phyloP scores from a whole-genome alignment of 768 basidiomycete species.

The Pholiota microspora region DNA sequence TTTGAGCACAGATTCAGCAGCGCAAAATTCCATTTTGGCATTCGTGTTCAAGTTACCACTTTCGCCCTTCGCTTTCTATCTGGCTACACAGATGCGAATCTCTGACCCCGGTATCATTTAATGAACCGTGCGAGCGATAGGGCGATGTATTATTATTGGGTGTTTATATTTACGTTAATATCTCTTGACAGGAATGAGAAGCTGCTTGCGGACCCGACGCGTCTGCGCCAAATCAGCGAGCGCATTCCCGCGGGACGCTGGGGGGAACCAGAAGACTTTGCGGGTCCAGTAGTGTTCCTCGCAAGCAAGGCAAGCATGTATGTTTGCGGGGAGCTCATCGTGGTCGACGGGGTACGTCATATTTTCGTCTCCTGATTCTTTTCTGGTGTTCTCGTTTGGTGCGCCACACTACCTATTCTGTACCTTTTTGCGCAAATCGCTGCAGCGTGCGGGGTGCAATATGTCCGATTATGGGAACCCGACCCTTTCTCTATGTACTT shows the following conservation, averaged over 20 bases:
- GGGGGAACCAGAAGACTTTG: conserved; percentile 72
- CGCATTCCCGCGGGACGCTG: conserved; percentile 72
- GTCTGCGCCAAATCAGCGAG: conserved; percentile 69
- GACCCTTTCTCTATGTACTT: neutral
- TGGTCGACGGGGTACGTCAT: conserved; percentile 63
- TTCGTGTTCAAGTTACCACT: neutral
- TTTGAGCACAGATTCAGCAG: no score
- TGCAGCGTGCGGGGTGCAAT: no score
- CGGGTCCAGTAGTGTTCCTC: conserved; percentile 69
- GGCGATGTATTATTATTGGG: neutral
- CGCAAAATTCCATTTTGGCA: no score
- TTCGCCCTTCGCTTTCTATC: neutral
- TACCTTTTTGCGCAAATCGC: neutral
- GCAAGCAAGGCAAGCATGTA: conserved; percentile 70
- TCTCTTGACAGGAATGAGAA: conserved; percentile 40
- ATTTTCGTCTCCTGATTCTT: conserved; percentile 2
- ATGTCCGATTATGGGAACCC: neutral
- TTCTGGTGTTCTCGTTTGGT: neutral
- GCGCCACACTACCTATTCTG: neutral
- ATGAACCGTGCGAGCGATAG: neutral
- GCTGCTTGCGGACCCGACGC: conserved; percentile 54
- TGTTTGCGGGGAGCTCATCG: conserved; percentile 67
- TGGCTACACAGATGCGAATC: conserved; percentile 2
- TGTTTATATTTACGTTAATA: neutral
- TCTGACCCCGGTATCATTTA: neutral